phyloP scores from a whole-genome alignment of 352 stramenopile genomes.

The Pythium coloratum region DNA sequence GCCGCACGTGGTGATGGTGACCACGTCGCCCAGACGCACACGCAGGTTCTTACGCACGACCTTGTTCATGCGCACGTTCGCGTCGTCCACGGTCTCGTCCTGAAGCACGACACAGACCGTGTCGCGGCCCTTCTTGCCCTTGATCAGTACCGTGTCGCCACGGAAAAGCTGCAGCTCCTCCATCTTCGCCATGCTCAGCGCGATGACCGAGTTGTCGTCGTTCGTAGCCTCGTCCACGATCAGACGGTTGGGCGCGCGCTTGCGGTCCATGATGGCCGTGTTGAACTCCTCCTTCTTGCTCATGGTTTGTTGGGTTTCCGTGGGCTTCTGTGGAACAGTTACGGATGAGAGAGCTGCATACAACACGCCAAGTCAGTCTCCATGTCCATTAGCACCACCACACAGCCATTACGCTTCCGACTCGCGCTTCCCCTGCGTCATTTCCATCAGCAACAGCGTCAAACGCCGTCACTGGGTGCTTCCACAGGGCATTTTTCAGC shows the following conservation, averaged over 20 bases:
- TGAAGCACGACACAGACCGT: slow-evolving; percentile 98
- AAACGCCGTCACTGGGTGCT: background rate
- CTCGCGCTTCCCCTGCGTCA: background rate
- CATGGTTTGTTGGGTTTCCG: slow-evolving; percentile 19
- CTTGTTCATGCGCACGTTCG: slow-evolving; percentile 99
- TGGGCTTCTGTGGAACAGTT: slow-evolving; percentile 19
- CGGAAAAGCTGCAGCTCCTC: slow-evolving; percentile 99
- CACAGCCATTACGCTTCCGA: background rate
- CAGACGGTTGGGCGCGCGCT: slow-evolving; percentile 97
- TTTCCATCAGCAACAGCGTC: background rate
- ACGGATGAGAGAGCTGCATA: slow-evolving; percentile 2
- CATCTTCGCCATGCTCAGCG: slow-evolving; percentile 94
- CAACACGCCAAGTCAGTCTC: slow-evolving; percentile 7
- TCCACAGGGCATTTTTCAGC: background rate
- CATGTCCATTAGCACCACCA: background rate
- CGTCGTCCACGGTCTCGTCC: slow-evolving; percentile 97
- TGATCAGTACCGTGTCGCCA: slow-evolving; percentile 99
- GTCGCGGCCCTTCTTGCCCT: slow-evolving; percentile 98
- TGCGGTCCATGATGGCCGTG: slow-evolving; percentile 88
- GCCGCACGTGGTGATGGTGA: slow-evolving; percentile 95
- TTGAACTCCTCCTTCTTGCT: slow-evolving; percentile 83
- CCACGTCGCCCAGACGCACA: slow-evolving; percentile 97
- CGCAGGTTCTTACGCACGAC: slow-evolving; percentile 99
- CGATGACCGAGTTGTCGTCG: slow-evolving; percentile 98
- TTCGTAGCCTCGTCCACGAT: slow-evolving; percentile 97